A percentile compares a stretch with the other conserved stretches of the same genome.
phyloP scores from a whole-genome alignment of 805 yeast genomes.

The Ogataea nitratoaversa region DNA sequence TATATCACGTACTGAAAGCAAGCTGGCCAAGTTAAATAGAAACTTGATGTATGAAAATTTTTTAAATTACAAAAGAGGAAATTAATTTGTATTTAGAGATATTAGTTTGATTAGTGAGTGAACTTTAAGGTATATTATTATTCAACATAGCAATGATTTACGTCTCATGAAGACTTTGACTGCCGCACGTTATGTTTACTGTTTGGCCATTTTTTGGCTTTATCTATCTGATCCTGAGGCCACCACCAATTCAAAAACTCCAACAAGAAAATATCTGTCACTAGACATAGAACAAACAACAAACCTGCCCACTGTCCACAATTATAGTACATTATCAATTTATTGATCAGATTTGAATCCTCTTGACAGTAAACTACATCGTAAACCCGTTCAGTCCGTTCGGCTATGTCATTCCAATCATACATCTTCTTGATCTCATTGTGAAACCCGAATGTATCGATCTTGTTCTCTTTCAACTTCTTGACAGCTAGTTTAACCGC shows the following conservation, averaged over 20 bases:
- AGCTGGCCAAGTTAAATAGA: constrained; percentile 1
- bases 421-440: constrained; percentile 75
- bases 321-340: constrained; percentile 60
- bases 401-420: constrained; percentile 88
- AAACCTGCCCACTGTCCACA: constrained; percentile 86
- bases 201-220: constrained; percentile 75
- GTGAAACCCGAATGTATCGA: constrained; percentile 77
- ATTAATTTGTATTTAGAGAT: no score
- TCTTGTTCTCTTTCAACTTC: constrained; percentile 47
- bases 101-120: no score
- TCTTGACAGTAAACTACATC: constrained; percentile 33
- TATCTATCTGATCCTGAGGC: constrained; percentile 69
- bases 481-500: constrained; percentile 71
- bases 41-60: constrained; percentile 5
- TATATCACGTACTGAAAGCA: background rate
- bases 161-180: background rate
- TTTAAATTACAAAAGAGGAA: constrained; percentile 1
- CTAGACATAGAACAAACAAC: constrained; percentile 71
- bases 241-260: constrained; percentile 62
- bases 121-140: no score
- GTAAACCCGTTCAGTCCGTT: constrained; percentile 80
- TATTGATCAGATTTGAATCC: constrained; percentile 40
- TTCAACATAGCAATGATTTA: no score
- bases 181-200: background rate
- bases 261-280: constrained; percentile 70